Conservation (phyloP, 371 early-diverging fungal genomes). For the Globomyces sp. region DNA sequence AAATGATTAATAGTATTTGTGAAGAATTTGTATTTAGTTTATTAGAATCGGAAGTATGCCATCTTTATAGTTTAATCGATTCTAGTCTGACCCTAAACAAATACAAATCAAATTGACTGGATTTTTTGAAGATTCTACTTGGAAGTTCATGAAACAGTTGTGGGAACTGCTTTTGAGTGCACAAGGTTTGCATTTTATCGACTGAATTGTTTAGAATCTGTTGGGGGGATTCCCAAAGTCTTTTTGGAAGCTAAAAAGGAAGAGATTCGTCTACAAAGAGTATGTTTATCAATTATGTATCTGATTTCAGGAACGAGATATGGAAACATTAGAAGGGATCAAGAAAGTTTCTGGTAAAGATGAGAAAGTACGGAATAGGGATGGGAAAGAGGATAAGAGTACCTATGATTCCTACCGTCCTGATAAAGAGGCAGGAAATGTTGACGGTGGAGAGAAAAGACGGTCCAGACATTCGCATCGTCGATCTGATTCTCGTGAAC, state of each 20-base stretch:
- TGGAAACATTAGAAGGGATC: background rate
- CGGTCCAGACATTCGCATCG: background rate
- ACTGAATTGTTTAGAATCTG: background rate
- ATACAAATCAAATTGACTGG: slow-evolving; percentile 96
- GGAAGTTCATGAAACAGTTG: slow-evolving; percentile 76
- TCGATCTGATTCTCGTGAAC: too few species aligned
- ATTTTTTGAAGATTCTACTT: slow-evolving; percentile 83
- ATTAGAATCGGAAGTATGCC: slow-evolving; percentile 70
- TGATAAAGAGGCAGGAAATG: background rate
- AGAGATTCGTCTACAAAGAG: slow-evolving; percentile 47
- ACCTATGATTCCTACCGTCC: background rate
- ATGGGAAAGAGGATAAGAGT: background rate
- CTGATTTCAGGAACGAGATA: slow-evolving; percentile 16
- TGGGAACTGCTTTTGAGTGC: slow-evolving; percentile 91
- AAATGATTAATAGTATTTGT: slow-evolving; percentile 49
- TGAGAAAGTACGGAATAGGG: background rate
- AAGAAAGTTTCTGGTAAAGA: background rate
- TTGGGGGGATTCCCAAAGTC: slow-evolving; percentile 74
- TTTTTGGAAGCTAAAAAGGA: slow-evolving; percentile 85
- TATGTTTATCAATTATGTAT: background rate
- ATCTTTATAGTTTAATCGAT: background rate
- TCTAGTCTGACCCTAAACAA: slow-evolving; percentile 65
- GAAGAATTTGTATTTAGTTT: slow-evolving; percentile 79
- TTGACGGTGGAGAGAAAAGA: background rate
- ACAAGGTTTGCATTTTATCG: slow-evolving; percentile 62